A percentile compares a stretch with the other conserved stretches of the same genome.
phyloP scores from a whole-genome alignment of 2,329 filamentous ascomycete species.

The Eurotiales sp. region DNA sequence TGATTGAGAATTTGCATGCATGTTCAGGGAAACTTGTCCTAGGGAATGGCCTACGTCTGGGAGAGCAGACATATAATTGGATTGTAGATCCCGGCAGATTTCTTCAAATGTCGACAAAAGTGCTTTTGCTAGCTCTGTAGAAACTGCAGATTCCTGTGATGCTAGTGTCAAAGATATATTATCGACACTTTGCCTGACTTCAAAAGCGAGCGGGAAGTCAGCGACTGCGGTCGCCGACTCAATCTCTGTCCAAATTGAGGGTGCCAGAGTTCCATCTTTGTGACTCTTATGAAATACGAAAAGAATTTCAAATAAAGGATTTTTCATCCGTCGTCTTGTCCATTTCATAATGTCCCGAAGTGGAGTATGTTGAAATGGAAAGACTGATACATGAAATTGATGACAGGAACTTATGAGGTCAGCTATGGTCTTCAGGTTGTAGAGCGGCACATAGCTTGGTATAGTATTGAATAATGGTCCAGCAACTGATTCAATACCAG shows the following conservation, averaged over 20 bases:
- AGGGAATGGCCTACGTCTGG: slow-evolving; percentile 8
- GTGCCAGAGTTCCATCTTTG: slow-evolving; percentile 18
- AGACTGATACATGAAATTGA: slow-evolving; percentile 61
- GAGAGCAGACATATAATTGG: slow-evolving; percentile 21
- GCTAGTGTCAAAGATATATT: slow-evolving; percentile 58
- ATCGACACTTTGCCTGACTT: slow-evolving; percentile 57
- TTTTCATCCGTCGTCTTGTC: slow-evolving; percentile 54
- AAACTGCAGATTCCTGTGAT: slow-evolving; percentile 48
- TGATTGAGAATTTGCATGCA: background rate
- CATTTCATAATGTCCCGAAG: slow-evolving; percentile 78
- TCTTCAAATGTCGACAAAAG: slow-evolving; percentile 45
- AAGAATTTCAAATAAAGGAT: slow-evolving; percentile 70
- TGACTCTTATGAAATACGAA: slow-evolving; percentile 73
- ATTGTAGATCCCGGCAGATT: slow-evolving; percentile 33
- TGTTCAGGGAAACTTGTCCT: background rate
- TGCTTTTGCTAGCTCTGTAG: slow-evolving; percentile 29
- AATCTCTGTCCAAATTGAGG: slow-evolving; percentile 54
- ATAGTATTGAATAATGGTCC: slow-evolving; percentile 90
- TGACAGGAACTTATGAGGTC: slow-evolving; percentile 64
- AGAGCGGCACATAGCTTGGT: slow-evolving; percentile 59
- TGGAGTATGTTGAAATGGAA: slow-evolving; percentile 74
- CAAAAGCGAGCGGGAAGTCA: slow-evolving; percentile 76
- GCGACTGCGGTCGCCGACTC: slow-evolving; percentile 46
- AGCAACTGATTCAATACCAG: slow-evolving; percentile 60
- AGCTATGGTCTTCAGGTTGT: slow-evolving; percentile 52